These are phyloP conservation scores for Mallotus japonicus DNA, from an alignment of 441 rosid genomes.

Conservation along the genomic window DNA sequence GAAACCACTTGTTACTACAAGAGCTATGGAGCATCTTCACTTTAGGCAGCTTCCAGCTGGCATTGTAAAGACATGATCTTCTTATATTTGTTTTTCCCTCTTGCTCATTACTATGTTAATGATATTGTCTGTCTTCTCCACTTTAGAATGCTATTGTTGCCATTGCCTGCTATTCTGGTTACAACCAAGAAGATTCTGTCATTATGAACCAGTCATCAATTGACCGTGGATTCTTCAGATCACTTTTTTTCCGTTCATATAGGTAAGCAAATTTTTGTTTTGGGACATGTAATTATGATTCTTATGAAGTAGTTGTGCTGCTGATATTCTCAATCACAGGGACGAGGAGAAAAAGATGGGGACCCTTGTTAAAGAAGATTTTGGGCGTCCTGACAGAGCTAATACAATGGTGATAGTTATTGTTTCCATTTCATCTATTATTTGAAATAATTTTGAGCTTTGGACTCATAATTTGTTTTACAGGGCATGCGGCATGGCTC, in stretches of 20 bases:
- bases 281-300: not conserved
- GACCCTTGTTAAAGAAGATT: constrained; percentile 97
- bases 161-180: constrained; percentile 96
- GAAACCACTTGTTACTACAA: constrained; percentile 95
- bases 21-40: constrained; percentile 99
- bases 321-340: constrained; percentile 39
- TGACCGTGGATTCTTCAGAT: constrained; percentile 97
- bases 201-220: constrained; percentile 98
- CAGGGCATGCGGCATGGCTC: constrained; percentile 99
- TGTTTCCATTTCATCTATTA: constrained; percentile 5
- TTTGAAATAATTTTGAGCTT: constrained; percentile 13
- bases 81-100: not conserved
- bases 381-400: constrained; percentile 90
- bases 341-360: constrained; percentile 99
- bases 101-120: constrained; percentile 6
- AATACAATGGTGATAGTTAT: constrained; percentile 69
- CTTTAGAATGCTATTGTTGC: constrained; percentile 95
- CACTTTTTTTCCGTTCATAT: constrained; percentile 93
- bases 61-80: constrained; percentile 53
- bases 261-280: constrained; percentile 43
- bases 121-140: constrained; percentile 18
- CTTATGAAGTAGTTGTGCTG: constrained; percentile 15
- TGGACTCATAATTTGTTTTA: constrained; percentile 26
- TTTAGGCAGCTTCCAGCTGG: constrained; percentile 99
- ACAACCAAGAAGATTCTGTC: constrained; percentile 99